Evolutionary conservation across 345 rosid genomes (phyloP), one percentile per base, ranked within the genome.

Genomic region (Acer campestre): DNA sequence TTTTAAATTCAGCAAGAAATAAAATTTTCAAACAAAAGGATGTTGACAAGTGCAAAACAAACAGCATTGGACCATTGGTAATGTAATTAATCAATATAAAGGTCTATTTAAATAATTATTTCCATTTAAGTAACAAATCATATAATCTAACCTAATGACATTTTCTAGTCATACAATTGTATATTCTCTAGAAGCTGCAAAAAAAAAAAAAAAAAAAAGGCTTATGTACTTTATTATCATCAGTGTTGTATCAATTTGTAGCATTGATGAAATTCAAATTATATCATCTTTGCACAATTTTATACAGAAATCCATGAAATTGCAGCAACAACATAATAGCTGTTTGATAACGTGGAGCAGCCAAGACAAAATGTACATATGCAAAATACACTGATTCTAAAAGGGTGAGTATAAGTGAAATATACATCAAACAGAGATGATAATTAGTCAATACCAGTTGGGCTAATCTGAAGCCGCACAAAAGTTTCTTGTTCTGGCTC

Each of bases 401-500:
- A 18, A 9, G 1, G 16, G 49, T 6, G 7, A 42, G 11, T 4
- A 40, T 67, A 69, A 58, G 23, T 17, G 61, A 12, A 68, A 27
- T 38, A 40, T 18, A 40, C 13, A 35, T n/a, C 46, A 62, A 35
- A 48, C 10, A 61, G 20, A 73, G 55, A 51, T 35, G 4, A 25
- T 16, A 71, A 20, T 49, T 31, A 78, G 70, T 20, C 49, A 75
- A 77, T 88, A 93, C 96, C 97, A 80, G 31, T 83, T 27, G 97
- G 99, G 71, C 77, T 78, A 75, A 97, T 89, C 70, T 78, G 87
- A 72, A 97, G 98, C 62, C 93, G 94, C 35, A 90, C 93, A 86
- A 97, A 97, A 59, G 90, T 93, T 80, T 94, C 99, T 0, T 97
- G 98, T 88, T 97, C 99, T 3, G 98, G 98, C 84, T 93, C 99